These are phyloP conservation scores for Kuraishia ogatae DNA, from an alignment of 805 yeast species.

Conservation along the genomic window DNA sequence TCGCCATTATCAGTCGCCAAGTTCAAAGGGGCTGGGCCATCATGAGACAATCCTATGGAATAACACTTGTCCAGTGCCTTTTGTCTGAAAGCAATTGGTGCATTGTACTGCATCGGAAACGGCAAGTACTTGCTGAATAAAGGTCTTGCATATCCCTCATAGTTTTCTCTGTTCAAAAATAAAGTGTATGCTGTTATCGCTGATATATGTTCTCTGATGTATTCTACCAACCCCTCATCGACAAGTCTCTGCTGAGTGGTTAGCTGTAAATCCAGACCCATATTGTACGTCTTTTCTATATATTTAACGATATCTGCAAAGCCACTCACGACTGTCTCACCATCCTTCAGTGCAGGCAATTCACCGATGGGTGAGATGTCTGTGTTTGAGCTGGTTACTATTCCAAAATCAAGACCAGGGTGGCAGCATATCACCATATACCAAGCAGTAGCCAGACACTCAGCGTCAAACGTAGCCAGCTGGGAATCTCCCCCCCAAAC, in stretches of 20 bases:
- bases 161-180: conserved; percentile 48
- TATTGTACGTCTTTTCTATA: conserved; percentile 10
- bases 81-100: conserved; percentile 40
- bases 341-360: conserved; percentile 36
- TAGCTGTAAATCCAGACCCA: conserved; percentile 7
- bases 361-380: conserved; percentile 38
- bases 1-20: conserved; percentile 4
- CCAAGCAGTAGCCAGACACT: conserved; percentile 40
- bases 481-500: conserved; percentile 53
- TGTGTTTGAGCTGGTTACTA: conserved; percentile 52
- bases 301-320: conserved; percentile 28
- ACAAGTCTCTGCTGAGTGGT: conserved; percentile 24
- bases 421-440: conserved; percentile 21
- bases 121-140: conserved; percentile 45
- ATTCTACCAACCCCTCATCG: conserved; percentile 35
- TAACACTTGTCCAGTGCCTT: conserved; percentile 22
- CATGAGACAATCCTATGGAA: conserved; percentile 18
- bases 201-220: conserved; percentile 30
- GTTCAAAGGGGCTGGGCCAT: conserved; percentile 7
- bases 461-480: conserved; percentile 41
- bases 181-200: conserved; percentile 48
- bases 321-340: conserved; percentile 26
- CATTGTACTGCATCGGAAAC: conserved; percentile 69
- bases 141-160: conserved; percentile 50
- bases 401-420: conserved; percentile 15